Conservation (phyloP, 2,329 filamentous ascomycete species). For the Diaporthe citrichinensis region DNA sequence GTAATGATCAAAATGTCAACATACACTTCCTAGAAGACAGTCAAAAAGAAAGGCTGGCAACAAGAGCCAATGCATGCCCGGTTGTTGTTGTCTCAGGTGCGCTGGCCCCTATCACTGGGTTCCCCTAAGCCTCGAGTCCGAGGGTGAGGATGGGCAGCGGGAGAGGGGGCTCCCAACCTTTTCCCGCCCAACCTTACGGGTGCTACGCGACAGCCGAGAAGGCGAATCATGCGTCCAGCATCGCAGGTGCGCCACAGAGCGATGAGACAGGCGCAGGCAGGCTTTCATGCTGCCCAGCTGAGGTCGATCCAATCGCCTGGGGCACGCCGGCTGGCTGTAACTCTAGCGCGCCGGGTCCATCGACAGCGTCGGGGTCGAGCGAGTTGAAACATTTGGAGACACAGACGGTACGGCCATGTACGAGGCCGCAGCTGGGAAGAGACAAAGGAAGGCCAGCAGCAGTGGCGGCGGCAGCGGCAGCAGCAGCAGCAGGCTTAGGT, state of each 20-base stretch:
- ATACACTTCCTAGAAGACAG: background rate
- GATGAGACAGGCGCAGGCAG: constrained; percentile 39
- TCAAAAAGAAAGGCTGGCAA: background rate
- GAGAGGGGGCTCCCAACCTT: constrained; percentile 20
- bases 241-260: constrained; percentile 24
- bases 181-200: constrained; percentile 28
- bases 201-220: constrained; percentile 26
- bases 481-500: background rate
- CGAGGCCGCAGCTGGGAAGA: background rate
- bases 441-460: background rate
- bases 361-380: constrained; percentile 19
- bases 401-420: background rate
- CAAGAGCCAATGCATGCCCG: background rate
- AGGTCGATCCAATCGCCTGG: constrained; percentile 15
- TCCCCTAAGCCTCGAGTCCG: constrained; percentile 18
- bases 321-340: constrained; percentile 14
- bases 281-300: constrained; percentile 33
- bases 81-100: constrained; percentile 20
- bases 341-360: constrained; percentile 25
- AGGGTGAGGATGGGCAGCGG: background rate
- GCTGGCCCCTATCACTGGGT: constrained; percentile 23
- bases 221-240: constrained; percentile 35
- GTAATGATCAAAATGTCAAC: background rate
- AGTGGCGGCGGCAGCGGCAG: background rate
- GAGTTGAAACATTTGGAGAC: constrained; percentile 24